These are phyloP conservation scores for Colletotrichum orbiculare DNA, from an alignment of 2,329 filamentous ascomycete genomes.

Conservation along the genomic window DNA sequence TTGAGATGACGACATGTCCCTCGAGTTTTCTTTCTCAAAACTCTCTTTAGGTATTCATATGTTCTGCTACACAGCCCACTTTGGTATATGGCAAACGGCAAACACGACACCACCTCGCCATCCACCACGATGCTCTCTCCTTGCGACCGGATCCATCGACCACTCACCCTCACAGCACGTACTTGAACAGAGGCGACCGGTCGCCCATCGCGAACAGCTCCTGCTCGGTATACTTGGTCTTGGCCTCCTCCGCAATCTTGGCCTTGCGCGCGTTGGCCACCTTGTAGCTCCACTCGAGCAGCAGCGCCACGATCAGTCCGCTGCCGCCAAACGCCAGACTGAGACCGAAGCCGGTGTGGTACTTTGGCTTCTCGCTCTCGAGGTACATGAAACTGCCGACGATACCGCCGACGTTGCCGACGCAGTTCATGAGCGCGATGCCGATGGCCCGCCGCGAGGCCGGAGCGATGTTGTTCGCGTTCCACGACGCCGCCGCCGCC, in stretches of 20 bases:
- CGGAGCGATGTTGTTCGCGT: conserved; percentile 41
- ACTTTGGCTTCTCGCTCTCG: conserved; percentile 56
- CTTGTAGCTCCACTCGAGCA: conserved; percentile 46
- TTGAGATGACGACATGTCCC: no score
- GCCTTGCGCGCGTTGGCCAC: conserved; percentile 42
- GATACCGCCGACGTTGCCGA: conserved; percentile 45
- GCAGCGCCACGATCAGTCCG: conserved; percentile 43
- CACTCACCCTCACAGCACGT: conserved; percentile 34
- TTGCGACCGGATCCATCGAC: no score
- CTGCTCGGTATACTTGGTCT: conserved; percentile 43
- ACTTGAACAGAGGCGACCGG: conserved; percentile 41
- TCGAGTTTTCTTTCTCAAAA: no score
- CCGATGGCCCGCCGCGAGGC: conserved; percentile 42
- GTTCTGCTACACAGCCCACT: no score
- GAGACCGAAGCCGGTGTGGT: conserved; percentile 53
- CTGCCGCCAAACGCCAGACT: conserved; percentile 45
- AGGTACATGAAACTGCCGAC: conserved; percentile 45
- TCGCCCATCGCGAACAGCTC: conserved; percentile 48
- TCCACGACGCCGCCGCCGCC: conserved; percentile 35
- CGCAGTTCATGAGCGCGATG: conserved; percentile 44
- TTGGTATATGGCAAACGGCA: no score
- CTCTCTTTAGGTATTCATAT: no score
- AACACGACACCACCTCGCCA: no score
- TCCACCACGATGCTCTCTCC: no score
- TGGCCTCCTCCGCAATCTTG: conserved; percentile 39